Conservation (phyloP, 352 stramenopile genomes). For the Globisporangium polare region DNA sequence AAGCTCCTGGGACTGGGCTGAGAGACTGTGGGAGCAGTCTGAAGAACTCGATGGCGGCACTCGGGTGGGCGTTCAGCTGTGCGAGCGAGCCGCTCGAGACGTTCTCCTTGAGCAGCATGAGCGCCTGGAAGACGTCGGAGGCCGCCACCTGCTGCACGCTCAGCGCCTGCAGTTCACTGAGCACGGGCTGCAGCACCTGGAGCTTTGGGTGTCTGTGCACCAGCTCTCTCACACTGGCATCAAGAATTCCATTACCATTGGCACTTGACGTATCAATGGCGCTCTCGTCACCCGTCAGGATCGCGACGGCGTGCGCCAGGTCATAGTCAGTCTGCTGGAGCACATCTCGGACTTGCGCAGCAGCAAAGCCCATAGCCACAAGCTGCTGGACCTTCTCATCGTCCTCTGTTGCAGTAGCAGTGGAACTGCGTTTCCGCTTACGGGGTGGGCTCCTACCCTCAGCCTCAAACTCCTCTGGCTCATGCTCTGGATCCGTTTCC, state of each 20-base stretch:
- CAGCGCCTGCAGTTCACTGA: constrained; percentile 25
- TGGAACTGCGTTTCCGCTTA: constrained; percentile 11
- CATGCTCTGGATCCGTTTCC: not conserved
- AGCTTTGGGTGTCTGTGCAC: constrained; percentile 14
- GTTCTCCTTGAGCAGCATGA: constrained; percentile 46
- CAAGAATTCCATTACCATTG: not conserved
- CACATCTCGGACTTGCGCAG: constrained; percentile 22
- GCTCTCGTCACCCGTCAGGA: constrained; percentile 35
- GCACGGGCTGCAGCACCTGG: constrained; percentile 15
- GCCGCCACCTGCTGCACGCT: constrained; percentile 11
- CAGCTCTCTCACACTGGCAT: constrained; percentile 4
- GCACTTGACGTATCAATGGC: constrained; percentile 9
- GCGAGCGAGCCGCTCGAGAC: constrained; percentile 32
- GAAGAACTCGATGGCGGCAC: constrained; percentile 32
- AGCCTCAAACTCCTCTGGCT: no score
- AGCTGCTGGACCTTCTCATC: constrained; percentile 25
- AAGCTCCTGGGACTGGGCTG: not conserved
- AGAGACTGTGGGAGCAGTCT: constrained; percentile 5
- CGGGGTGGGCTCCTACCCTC: constrained; percentile 12
- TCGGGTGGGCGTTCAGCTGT: constrained; percentile 45
- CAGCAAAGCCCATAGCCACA: constrained; percentile 60
- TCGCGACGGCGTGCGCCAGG: constrained; percentile 29
- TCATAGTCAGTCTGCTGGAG: constrained; percentile 29
- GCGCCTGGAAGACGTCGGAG: constrained; percentile 37
- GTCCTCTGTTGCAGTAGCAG: constrained; percentile 9